Evolutionary conservation across 257 asterid species (phyloP).

Genomic region (Solanum virginianum): DNA sequence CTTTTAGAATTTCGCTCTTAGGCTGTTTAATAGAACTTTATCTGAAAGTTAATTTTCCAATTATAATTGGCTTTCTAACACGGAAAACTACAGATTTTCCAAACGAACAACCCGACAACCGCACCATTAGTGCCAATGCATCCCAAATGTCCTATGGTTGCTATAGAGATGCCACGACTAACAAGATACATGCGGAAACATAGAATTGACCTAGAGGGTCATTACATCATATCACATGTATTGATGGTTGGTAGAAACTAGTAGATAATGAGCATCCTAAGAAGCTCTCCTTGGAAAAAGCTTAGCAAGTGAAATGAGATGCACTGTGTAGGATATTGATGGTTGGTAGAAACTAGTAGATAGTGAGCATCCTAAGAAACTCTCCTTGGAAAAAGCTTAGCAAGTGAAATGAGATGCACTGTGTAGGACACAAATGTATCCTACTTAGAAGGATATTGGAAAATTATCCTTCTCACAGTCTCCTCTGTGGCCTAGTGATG

Average conservation of each 20-base stretch:
- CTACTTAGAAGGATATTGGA: not conserved
- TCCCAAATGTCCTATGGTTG: no score
- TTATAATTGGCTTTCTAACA: no score
- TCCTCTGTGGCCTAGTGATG: not conserved
- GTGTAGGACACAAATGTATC: not conserved
- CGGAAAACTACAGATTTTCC: no score
- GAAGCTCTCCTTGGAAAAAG: not conserved
- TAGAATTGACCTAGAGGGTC: no score
- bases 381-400: not conserved
- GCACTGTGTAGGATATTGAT: not conserved
- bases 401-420: not conserved
- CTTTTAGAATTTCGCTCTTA: no score
- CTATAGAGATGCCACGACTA: no score
- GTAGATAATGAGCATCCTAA: not conserved
- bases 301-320: not conserved
- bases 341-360: not conserved
- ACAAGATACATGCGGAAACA: no score
- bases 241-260: not conserved
- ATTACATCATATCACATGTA: not conserved
- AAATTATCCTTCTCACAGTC: not conserved
- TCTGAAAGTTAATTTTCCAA: no score
- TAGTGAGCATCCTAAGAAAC: not conserved
- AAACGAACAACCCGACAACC: no score
- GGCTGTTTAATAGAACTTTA: no score
- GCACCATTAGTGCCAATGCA: no score